Conservation (phyloP, 192 early-diverging fungal species). For the Coemansia sp. region DNA sequence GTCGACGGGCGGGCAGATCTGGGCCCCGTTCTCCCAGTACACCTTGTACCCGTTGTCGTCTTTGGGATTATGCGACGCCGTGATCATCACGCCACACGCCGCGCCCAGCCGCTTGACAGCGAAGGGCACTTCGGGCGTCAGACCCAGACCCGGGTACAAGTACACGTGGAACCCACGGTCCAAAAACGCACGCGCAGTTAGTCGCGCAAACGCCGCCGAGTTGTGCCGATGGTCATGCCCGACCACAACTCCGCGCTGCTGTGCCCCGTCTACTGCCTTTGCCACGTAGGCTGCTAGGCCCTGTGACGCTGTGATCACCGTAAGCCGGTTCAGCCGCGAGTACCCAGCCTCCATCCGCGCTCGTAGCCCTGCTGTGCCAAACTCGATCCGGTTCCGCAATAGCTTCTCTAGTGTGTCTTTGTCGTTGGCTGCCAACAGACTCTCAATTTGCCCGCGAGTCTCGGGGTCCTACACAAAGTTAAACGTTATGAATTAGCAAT, state of each 20-base stretch:
- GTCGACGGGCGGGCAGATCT: conserved; percentile 92
- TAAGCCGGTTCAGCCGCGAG: conserved; percentile 89
- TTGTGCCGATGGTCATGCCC: conserved; percentile 95
- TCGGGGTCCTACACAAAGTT: conserved; percentile 29
- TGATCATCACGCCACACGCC: conserved; percentile 93
- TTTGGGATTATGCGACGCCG: conserved; percentile 94
- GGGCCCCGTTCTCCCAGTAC: conserved; percentile 87
- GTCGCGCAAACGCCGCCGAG: conserved; percentile 76
- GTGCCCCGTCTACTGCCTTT: conserved; percentile 60
- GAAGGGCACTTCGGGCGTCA: conserved; percentile 87
- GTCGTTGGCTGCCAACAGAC: conserved; percentile 28
- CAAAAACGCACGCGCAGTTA: conserved; percentile 84
- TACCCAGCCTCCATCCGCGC: conserved; percentile 95
- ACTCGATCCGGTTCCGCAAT: conserved; percentile 65
- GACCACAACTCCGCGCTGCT: conserved; percentile 80
- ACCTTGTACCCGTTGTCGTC: conserved; percentile 92
- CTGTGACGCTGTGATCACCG: conserved; percentile 92
- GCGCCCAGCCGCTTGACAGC: conserved; percentile 73
- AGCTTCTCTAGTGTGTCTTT: conserved; percentile 33
- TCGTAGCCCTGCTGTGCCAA: conserved; percentile 87
- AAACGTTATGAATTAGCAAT: not conserved
- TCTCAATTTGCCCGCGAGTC: conserved; percentile 49
- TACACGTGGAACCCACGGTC: conserved; percentile 78
- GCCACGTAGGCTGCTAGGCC: conserved; percentile 75
- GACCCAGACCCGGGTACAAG: conserved; percentile 72